phyloP scores from a whole-genome alignment of 305 asterid genomes.

The Fraxinus velutina region DNA sequence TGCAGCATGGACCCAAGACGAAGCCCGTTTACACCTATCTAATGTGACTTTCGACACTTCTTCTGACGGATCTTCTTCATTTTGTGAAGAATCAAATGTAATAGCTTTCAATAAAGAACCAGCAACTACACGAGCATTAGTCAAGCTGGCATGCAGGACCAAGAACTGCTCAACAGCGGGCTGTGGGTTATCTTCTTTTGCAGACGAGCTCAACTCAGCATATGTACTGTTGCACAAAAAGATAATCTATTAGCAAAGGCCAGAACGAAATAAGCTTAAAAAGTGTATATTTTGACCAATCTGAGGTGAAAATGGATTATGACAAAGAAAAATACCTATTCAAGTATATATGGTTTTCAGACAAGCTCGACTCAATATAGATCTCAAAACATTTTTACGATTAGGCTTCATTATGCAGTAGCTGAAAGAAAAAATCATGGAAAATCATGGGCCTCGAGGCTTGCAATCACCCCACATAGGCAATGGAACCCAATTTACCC shows the following conservation, averaged over 20 bases:
- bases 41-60: slow-evolving; percentile 51
- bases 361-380: neutral
- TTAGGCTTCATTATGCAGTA: neutral
- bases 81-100: slow-evolving; percentile 37
- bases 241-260: neutral
- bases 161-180: slow-evolving; percentile 90
- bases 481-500: neutral
- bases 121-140: slow-evolving; percentile 60
- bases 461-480: neutral
- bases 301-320: neutral
- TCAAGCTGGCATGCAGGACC: slow-evolving; percentile 61
- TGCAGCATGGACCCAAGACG: slow-evolving; percentile 89
- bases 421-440: neutral
- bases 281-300: neutral
- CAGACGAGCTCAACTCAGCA: slow-evolving; percentile 74
- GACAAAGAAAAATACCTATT: neutral
- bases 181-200: slow-evolving; percentile 85
- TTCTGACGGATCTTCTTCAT: slow-evolving; percentile 65
- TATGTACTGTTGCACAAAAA: slow-evolving; percentile 52
- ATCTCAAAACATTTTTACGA: neutral
- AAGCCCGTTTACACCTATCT: slow-evolving; percentile 69
- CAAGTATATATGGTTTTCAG: neutral
- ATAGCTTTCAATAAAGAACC: slow-evolving; percentile 63
- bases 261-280: neutral
- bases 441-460: neutral